Evolutionary conservation across 768 basidiomycete genomes (phyloP).

Genomic region (Mycena polygramma): DNA sequence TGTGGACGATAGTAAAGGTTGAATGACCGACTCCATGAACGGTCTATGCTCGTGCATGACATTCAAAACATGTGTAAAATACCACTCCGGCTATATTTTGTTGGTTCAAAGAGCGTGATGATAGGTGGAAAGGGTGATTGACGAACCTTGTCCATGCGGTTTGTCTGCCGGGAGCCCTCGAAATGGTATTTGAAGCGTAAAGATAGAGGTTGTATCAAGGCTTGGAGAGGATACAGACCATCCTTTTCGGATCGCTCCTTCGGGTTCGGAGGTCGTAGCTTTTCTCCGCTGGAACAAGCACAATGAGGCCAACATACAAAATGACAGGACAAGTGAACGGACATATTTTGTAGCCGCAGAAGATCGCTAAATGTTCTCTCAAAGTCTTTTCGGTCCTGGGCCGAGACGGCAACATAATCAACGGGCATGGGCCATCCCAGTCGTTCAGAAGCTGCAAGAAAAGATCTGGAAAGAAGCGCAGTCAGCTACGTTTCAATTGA

Average conservation of each 20-base stretch:
- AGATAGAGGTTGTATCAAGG: conserved; percentile 85
- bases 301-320: conserved; percentile 6
- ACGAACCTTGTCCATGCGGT: conserved; percentile 89
- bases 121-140: neutral
- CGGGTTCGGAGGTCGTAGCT: conserved; percentile 51
- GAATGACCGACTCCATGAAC: conserved; percentile 84
- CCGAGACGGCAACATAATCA: conserved; percentile 66
- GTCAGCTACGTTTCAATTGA: conserved; percentile 18
- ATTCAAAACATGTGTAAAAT: conserved; percentile 92
- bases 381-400: conserved; percentile 72
- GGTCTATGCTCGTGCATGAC: conserved; percentile 85
- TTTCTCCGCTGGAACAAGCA: conserved; percentile 61
- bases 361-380: conserved; percentile 85
- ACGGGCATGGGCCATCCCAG: conserved; percentile 90
- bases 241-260: conserved; percentile 54
- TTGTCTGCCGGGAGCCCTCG: conserved; percentile 87
- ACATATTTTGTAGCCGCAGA: conserved; percentile 84
- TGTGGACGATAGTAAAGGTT: conserved; percentile 74
- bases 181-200: conserved; percentile 97
- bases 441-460: conserved; percentile 75
- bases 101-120: neutral
- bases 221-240: conserved; percentile 86
- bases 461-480: conserved; percentile 56
- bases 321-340: conserved; percentile 45
- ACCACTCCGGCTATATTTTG: conserved; percentile 90